These are phyloP conservation scores for Cryptococcus neoformans DNA, from an alignment of 1,284 basidiomycete genomes.

Conservation along the genomic window DNA sequence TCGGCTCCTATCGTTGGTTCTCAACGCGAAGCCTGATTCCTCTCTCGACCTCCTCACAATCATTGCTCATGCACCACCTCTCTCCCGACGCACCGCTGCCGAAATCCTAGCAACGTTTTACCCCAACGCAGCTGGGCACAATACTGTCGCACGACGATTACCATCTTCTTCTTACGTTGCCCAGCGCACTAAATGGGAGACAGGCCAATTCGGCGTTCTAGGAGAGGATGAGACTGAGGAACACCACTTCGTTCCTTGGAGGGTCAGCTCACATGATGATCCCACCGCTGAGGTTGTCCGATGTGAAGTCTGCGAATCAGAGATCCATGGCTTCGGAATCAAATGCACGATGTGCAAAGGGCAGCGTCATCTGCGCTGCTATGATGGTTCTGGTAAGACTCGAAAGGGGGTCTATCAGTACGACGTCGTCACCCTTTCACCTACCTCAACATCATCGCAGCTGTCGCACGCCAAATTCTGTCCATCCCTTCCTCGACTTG, in stretches of 20 bases:
- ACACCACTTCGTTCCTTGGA: slow-evolving; percentile 40
- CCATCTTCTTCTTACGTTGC: slow-evolving; percentile 27
- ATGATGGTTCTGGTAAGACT: slow-evolving; percentile 4
- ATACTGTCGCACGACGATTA: slow-evolving; percentile 41
- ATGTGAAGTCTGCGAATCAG: slow-evolving; percentile 23
- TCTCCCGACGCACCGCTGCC: slow-evolving; percentile 58
- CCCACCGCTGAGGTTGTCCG: neutral
- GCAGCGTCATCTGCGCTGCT: slow-evolving; percentile 31
- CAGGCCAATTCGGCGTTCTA: slow-evolving; percentile 28
- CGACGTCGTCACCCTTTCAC: slow-evolving; percentile 19
- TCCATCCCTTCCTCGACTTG: slow-evolving; percentile 19
- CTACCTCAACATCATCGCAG: slow-evolving; percentile 8
- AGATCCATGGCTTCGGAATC: slow-evolving; percentile 30
- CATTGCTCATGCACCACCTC: slow-evolving; percentile 61
- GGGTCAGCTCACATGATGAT: slow-evolving; percentile 16
- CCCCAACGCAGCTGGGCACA: slow-evolving; percentile 65
- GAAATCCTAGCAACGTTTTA: slow-evolving; percentile 61
- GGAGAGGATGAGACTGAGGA: slow-evolving; percentile 29
- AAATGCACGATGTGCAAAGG: slow-evolving; percentile 35
- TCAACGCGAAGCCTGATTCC: slow-evolving; percentile 61
- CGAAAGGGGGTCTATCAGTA: slow-evolving; percentile 22
- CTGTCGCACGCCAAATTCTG: slow-evolving; percentile 27
- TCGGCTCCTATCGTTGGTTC: slow-evolving; percentile 59
- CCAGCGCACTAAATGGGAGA: slow-evolving; percentile 32
- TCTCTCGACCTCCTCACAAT: slow-evolving; percentile 68